Percentiles rank a stretch among this genome's conserved stretches.
These are phyloP conservation scores for Insectozyma bohioensis DNA, from an alignment of 1,139 yeast species.

Conservation along the genomic window DNA sequence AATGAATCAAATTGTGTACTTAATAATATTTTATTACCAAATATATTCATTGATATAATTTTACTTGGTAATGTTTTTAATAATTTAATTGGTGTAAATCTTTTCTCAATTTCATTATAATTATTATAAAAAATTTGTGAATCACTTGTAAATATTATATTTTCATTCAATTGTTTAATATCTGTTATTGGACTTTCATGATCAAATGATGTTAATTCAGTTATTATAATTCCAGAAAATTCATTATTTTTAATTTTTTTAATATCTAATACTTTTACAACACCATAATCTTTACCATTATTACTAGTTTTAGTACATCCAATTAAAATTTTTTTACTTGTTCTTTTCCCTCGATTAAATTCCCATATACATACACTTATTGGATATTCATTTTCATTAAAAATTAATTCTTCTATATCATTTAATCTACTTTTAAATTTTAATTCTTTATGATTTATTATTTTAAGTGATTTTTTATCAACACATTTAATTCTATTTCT, in stretches of 20 bases:
- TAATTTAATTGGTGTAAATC: slow-evolving; percentile 31
- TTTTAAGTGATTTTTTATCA: slow-evolving; percentile 30
- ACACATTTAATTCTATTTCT: slow-evolving; percentile 30
- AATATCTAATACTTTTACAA: slow-evolving; percentile 45
- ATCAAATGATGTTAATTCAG: slow-evolving; percentile 39
- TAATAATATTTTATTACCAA: slow-evolving; percentile 25
- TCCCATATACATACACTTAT: slow-evolving; percentile 37
- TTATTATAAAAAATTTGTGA: slow-evolving; percentile 32
- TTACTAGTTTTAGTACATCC: slow-evolving; percentile 31
- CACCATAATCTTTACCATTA: slow-evolving; percentile 28
- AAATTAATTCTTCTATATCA: slow-evolving; percentile 19
- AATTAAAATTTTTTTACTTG: slow-evolving; percentile 38
- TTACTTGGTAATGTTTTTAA: slow-evolving; percentile 36
- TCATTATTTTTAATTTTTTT: slow-evolving; percentile 21
- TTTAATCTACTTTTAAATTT: slow-evolving; percentile 18
- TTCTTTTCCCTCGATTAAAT: slow-evolving; percentile 27
- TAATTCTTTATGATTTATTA: slow-evolving; percentile 21
- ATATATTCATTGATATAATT: slow-evolving; percentile 32
- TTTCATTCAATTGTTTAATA: slow-evolving; percentile 36
- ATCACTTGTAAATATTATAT: slow-evolving; percentile 37
- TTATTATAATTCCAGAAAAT: slow-evolving; percentile 20
- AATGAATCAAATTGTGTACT: slow-evolving; percentile 45
- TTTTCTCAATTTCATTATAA: slow-evolving; percentile 39
- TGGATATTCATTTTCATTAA: slow-evolving; percentile 37
- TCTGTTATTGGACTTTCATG: slow-evolving; percentile 35